Base-by-base conservation (phyloP, 2,329 filamentous ascomycete genomes). In the Fusarium sp. region DNA sequence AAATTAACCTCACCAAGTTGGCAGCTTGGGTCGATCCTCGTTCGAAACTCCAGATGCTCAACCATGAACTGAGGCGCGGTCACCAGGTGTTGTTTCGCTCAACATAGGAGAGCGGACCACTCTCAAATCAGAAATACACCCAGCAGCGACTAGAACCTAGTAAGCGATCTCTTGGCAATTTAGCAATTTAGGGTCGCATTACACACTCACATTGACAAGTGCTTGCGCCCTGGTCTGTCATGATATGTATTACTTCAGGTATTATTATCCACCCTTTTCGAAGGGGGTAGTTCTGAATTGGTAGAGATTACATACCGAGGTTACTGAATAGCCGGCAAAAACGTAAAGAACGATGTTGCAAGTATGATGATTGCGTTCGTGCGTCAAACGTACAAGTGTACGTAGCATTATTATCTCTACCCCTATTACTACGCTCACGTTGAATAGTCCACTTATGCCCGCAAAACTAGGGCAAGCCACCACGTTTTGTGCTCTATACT, bases 401-500 rank as follows among this genome's bases (percentile, higher is more conserved):
- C 54, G 6, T 37, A 26, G 26, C 49, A 47, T 52, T 23, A 57
- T 66, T 34, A 41, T 30, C 16, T 53, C 26, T 53, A 51, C 23
- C 28, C 28, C 33, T 36, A 28, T 30, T 28, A 28, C 36, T 36
- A 52, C 36, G 23, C 46, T 31, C 41, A 18, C 31, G 49, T 59
- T 34, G 16, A 31, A 49, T 28, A 26, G 49, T 38, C 38, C 49
- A 30, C 23, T 37, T 37, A 49, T 34, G 11, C 56, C n/a, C 42
- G 26, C 34, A 34, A n/a, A 15, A 16, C 37, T 42, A 15, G 12
- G 34, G 18, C 33, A 52, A 41, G 33, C 30, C 23, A 44, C 52
- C 33, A 34, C 62, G 47, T 52, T 42, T 51, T 34, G n/a, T 37
- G 38, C 54, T 36, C 28, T 31, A 33, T 49, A 34, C 54, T 75